Conservation (phyloP, 192 early-diverging fungal species). For the Borealophlyctis nickersoniae region DNA sequence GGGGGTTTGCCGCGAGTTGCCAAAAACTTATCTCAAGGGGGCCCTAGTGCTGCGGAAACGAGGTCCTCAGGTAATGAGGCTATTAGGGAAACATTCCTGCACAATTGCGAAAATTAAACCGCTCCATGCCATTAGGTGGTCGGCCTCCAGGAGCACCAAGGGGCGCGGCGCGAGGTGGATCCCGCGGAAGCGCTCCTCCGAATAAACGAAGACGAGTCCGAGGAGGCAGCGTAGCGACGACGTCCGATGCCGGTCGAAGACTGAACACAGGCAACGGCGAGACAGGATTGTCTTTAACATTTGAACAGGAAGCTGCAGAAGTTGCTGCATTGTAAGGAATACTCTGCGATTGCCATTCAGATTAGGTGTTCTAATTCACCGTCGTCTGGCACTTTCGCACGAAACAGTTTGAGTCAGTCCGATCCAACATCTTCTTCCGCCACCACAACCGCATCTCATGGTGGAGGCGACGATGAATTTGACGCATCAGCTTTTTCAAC, state of each 20-base stretch:
- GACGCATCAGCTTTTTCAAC: slow-evolving; percentile 30
- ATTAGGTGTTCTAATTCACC: background rate
- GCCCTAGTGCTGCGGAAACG: too few relatives aligned
- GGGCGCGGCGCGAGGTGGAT: slow-evolving; percentile 9
- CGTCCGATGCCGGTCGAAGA: slow-evolving; percentile 30
- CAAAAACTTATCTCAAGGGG: slow-evolving; percentile 20
- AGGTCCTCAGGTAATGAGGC: too few relatives aligned
- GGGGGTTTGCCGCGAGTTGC: slow-evolving; percentile 25
- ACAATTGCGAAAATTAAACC: too few relatives aligned
- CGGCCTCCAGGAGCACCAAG: too few relatives aligned
- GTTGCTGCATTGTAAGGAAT: slow-evolving; percentile 33
- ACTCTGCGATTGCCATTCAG: too few relatives aligned
- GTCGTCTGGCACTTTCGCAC: background rate
- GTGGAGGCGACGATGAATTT: slow-evolving; percentile 2
- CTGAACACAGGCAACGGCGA: slow-evolving; percentile 16
- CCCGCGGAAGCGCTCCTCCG: slow-evolving; percentile 25
- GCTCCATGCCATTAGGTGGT: too few relatives aligned
- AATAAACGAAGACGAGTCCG: slow-evolving; percentile 42
- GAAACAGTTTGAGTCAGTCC: slow-evolving; percentile 11
- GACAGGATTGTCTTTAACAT: slow-evolving; percentile 15
- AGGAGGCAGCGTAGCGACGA: slow-evolving; percentile 13
- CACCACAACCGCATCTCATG: too few relatives aligned
- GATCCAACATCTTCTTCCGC: background rate
- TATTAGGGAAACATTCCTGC: too few relatives aligned
- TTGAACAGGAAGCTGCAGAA: slow-evolving; percentile 30